Base-by-base conservation (phyloP, 768 basidiomycete genomes). In the Tephrocybe sp. region DNA sequence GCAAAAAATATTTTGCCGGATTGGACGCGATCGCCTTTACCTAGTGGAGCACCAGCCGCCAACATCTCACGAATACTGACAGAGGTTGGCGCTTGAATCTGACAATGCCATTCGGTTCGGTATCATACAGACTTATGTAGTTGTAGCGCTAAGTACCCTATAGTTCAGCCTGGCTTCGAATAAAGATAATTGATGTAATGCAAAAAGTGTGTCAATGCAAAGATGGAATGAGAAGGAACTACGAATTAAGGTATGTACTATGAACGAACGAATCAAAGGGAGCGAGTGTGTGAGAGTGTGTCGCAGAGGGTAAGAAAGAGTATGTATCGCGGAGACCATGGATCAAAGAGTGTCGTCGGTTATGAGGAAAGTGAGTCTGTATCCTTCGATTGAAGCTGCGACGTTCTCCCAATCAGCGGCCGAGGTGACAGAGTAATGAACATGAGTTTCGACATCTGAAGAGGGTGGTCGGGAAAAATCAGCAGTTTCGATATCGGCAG, bases 1-100 rank as follows among this genome's bases (percentile, higher is more conserved):
- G 62, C 71, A 6, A 69, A 62, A 40, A 77, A 69, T 54, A 69
- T 87, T 41, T 67, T 92, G 32, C 91, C 91, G 3, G 91, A 93
- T 66, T 93, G 91, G 91, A 91, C 91, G 20, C 75, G 83, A 51
- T 72, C 73, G 10, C 76, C 82, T 4, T 69, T 92, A 42, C 71
- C 84, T 0, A 56, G 60, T 4, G 89, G 87, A 30, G 88, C 90
- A 14, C 85, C 87, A 3, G 65, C 79, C 20, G 84, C 81, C n/a
- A 67, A 65, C 31, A 20, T 46, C 42, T 52, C 59, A 36, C 35
- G 47, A n/a, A 51, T 51, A 30, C 39, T 55, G 16, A 34, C 60
- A 31, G 59, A 44, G 48, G 59, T 64, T 39, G 60, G 60, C 8
- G 59, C 60, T 19, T 59, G 47, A 58, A 49, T 16, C 16, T 40